Base-by-base conservation (phyloP, 345 rosid genomes). In the Gossypium bickii region DNA sequence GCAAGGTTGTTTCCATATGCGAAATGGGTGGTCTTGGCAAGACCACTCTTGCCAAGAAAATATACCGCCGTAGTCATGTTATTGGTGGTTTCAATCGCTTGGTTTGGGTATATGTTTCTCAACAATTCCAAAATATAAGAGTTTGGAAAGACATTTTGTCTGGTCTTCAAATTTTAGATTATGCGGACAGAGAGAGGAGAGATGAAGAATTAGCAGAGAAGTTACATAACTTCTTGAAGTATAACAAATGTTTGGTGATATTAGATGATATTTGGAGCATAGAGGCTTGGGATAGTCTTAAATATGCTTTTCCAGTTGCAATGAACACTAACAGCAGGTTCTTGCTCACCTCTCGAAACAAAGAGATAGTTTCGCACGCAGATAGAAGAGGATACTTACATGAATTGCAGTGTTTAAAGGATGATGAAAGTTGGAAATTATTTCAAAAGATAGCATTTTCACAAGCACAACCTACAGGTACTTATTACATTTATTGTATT, bases 1-100 rank as follows among this genome's bases (percentile, higher is more conserved):
- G 10, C 2, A 20, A 69, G 22, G 75, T 78, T 67, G 79, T 70
- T 17, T 73, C 75, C 0, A 67, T 88, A 3, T 80, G 76, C 27
- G 89, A 86, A n/a, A 86, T 83, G 91, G 87, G 85, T 0, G 89
- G 89, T 9, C 29, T 82, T 3, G 85, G 89, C 4, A 87, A 84
- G 65, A 87, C 86, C 0, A 43, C 89, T 52, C 83, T 87, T 0
- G 89, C 89, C 2, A 84, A 48, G 66, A 75, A 80, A 58, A 57
- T 20, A 0, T 58, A 78, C 34, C 71, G 76, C 65, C 79, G 75
- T 41, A n/a, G 16, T 7, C 43, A 34, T 5, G 78, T 86, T 24
- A 72, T 63, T 55, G 59, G 48, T 64, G 65, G 24, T 56, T 87
- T 81, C 13, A 29, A 56, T 11, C 56, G 72, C 0, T 77, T 84